These are phyloP conservation scores for Lipomyces oligophaga DNA, from an alignment of 805 yeast genomes.

Conservation along the genomic window DNA sequence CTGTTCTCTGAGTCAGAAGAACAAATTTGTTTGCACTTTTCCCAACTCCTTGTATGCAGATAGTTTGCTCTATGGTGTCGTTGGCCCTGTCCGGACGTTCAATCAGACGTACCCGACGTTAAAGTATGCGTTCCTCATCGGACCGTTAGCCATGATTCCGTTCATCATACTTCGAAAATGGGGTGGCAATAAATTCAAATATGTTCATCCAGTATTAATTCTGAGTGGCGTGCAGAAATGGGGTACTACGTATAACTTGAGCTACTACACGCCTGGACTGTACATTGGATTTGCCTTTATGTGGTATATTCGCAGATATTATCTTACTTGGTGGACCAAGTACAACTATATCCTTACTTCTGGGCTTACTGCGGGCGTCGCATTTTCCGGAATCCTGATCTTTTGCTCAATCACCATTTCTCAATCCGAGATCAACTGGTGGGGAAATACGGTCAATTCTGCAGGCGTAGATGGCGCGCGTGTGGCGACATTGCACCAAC, in stretches of 20 bases:
- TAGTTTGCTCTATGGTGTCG: slow-evolving; percentile 59
- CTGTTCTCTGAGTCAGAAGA: slow-evolving; percentile 44
- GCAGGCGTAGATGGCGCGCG: slow-evolving; percentile 25
- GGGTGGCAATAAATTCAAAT: slow-evolving; percentile 2
- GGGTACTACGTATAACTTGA: slow-evolving; percentile 14
- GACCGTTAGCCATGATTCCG: slow-evolving; percentile 17
- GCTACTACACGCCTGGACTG: slow-evolving; percentile 18
- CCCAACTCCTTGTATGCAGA: slow-evolving; percentile 52
- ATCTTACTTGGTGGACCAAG: slow-evolving; percentile 70
- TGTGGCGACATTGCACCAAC: slow-evolving; percentile 12
- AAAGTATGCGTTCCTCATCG: slow-evolving; percentile 27
- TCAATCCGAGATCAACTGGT: slow-evolving; percentile 49
- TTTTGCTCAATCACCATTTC: slow-evolving; percentile 50
- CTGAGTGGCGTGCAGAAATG: slow-evolving; percentile 10
- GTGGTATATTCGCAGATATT: slow-evolving; percentile 51
- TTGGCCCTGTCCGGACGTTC: slow-evolving; percentile 62
- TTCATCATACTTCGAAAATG: slow-evolving; percentile 12
- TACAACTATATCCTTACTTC: slow-evolving; percentile 65
- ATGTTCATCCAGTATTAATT: slow-evolving; percentile 11
- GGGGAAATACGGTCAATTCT: slow-evolving; percentile 50
- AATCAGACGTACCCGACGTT: slow-evolving; percentile 36
- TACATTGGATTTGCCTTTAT: slow-evolving; percentile 50
- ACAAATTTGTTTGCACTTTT: slow-evolving; percentile 48
- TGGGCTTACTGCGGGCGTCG: slow-evolving; percentile 64
- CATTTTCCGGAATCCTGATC: slow-evolving; percentile 55